Base-by-base conservation (phyloP, 2,329 filamentous ascomycete genomes). In the Venturia asperata region DNA sequence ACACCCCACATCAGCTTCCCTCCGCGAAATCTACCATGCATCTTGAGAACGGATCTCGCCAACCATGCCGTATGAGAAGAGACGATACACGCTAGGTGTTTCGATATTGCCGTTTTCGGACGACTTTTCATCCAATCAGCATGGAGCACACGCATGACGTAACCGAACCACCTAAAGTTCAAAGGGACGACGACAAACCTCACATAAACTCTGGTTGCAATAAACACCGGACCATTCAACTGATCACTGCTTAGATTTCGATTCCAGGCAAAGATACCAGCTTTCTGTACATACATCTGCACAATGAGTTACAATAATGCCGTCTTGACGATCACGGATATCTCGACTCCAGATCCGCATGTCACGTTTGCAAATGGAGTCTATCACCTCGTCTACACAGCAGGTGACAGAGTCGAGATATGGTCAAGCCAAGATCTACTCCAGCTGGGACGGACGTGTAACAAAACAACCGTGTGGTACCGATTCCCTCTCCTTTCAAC, bases 341-440 rank as follows among this genome's bases (percentile, higher is more conserved):
- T 71, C 19, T 71, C 73, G 6, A 79, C 77, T 17, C 74, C 79
- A 2, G 79, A 81, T 69, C 79, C 79, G 2, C 79, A 77, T 70
- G 74, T 81, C 60, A 73, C 77, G 7, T 75, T 71, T 67, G 71
- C 74, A n/a, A 73, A 76, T 65, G 76, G 74, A 37, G 75, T 74
- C 58, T 80, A 79, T 69, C 80, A 79, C 67, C 72, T 80, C 71
- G 74, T 61, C 19, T 66, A 65, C 34, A 66, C 64, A n/a, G 39
- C 61, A 17, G 64, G 64, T 39, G 61, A 66, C 24, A 52, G 47
- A 24, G 64, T 66, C 19, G 64, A 66, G 21, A 64, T 66, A 64
- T 66, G 64, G 64, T 66, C 34, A 61, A 64, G 43, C 9, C 17
- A 30, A 39, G 60, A 55, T 52, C 21, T 66, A 7, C 58, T 58